Conservation (phyloP, 371 early-diverging fungal genomes). For the Thermomucor indicae-seudaticae region DNA sequence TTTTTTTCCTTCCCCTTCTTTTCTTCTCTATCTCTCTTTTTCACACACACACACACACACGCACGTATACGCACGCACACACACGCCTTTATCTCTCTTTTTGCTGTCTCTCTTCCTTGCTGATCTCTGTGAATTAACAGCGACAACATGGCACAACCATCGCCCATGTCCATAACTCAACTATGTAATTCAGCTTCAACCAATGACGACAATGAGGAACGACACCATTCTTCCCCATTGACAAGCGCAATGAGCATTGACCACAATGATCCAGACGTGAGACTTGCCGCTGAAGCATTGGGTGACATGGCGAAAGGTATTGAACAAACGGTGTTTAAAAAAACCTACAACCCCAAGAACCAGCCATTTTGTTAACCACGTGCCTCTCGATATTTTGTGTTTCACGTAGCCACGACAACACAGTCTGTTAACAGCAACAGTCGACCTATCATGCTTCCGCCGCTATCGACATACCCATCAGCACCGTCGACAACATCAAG, state of each 20-base stretch:
- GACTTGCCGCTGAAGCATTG: constrained; percentile 59
- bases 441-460: constrained; percentile 13
- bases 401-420: not conserved
- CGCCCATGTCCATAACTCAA: constrained; percentile 30
- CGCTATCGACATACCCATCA: constrained; percentile 10
- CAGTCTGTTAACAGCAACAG: too few relatives aligned
- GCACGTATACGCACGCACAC: too few relatives aligned
- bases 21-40: too few relatives aligned
- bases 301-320: constrained; percentile 48
- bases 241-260: constrained; percentile 1
- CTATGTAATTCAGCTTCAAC: constrained; percentile 17
- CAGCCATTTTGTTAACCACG: constrained; percentile 5
- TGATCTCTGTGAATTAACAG: too few relatives aligned
- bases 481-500: constrained; percentile 27
- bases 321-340: constrained; percentile 4
- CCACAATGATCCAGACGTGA: constrained; percentile 48
- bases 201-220: constrained; percentile 1
- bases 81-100: too few relatives aligned
- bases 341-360: constrained; percentile 1
- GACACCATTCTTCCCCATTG: constrained; percentile 1
- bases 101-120: too few relatives aligned
- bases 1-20: too few relatives aligned
- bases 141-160: too few relatives aligned
- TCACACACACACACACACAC: too few relatives aligned
- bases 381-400: constrained; percentile 2